These are phyloP conservation scores for Zasmidium citrigriseum DNA, from an alignment of 2,329 filamentous ascomycete genomes.

Conservation along the genomic window DNA sequence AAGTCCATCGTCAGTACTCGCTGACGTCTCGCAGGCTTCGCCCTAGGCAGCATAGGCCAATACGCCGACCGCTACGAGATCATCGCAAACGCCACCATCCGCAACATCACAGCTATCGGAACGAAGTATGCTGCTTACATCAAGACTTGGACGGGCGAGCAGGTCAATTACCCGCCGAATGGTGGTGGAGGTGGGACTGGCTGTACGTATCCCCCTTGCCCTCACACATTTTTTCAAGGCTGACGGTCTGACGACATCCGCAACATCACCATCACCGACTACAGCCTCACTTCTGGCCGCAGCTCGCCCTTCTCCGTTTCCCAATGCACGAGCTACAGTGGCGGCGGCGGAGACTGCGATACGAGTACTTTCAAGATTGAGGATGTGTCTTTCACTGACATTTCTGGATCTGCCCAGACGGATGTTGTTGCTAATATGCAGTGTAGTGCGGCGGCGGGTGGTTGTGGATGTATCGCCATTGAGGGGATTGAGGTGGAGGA, in stretches of 20 bases:
- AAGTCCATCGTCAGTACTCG: too few relatives aligned
- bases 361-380: conserved; percentile 40
- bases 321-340: conserved; percentile 23
- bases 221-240: too few relatives aligned
- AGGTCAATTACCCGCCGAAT: conserved; percentile 53
- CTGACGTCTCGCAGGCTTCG: too few relatives aligned
- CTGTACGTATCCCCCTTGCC: conserved; percentile 42
- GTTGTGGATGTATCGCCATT: too few relatives aligned
- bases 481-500: not conserved
- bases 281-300: conserved; percentile 13
- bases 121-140: conserved; percentile 29
- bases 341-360: conserved; percentile 21
- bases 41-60: conserved; percentile 45
- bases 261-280: conserved; percentile 38
- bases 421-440: conserved; percentile 22
- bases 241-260: too few relatives aligned
- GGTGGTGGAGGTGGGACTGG: conserved; percentile 57
- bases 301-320: conserved; percentile 19
- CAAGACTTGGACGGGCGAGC: conserved; percentile 58
- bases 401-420: conserved; percentile 28
- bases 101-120: conserved; percentile 41
- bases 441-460: conserved; percentile 19
- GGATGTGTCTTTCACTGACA: conserved; percentile 30
- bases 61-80: conserved; percentile 42
- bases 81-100: conserved; percentile 50